Percentiles rank a stretch among this genome's conserved stretches.
Conservation (phyloP, 768 basidiomycete species). For the Lactifluus rugatus region DNA sequence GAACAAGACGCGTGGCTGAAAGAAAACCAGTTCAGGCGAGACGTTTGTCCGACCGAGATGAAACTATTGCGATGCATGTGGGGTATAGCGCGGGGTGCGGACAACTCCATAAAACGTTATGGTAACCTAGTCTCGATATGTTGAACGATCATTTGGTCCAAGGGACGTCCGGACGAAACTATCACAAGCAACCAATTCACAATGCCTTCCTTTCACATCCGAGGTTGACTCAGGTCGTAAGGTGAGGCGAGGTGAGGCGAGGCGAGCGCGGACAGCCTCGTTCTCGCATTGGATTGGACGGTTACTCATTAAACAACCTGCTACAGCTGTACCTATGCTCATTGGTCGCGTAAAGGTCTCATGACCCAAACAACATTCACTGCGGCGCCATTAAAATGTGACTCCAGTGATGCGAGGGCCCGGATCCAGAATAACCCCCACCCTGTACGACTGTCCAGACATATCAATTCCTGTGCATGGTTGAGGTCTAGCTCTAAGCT, state of each 20-base stretch:
- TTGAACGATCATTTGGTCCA: not conserved
- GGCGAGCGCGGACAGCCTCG: not conserved
- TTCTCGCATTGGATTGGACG: not conserved
- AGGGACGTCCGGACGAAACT: not conserved
- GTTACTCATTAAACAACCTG: slow-evolving; percentile 1
- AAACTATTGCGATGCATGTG: slow-evolving; percentile 10
- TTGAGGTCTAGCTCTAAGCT: not conserved
- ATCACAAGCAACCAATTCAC: not conserved
- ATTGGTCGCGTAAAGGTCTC: not conserved
- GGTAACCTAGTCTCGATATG: not conserved
- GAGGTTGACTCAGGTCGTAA: not conserved
- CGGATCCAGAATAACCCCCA: not conserved
- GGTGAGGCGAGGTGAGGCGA: slow-evolving; percentile 8
- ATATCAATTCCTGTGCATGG: not conserved
- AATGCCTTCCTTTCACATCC: not conserved
- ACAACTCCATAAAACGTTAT: not conserved
- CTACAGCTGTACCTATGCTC: not conserved
- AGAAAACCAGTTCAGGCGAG: not conserved
- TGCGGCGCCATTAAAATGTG: slow-evolving; percentile 13
- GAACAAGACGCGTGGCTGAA: slow-evolving; percentile 17
- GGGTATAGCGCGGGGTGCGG: slow-evolving; percentile 16
- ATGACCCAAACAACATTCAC: slow-evolving; percentile 4
- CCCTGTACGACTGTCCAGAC: not conserved
- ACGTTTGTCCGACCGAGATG: slow-evolving; percentile 3
- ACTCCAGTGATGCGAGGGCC: slow-evolving; percentile 10